These are phyloP conservation scores for Cercospora sesami DNA, from an alignment of 2,329 filamentous ascomycete species.

Conservation along the genomic window DNA sequence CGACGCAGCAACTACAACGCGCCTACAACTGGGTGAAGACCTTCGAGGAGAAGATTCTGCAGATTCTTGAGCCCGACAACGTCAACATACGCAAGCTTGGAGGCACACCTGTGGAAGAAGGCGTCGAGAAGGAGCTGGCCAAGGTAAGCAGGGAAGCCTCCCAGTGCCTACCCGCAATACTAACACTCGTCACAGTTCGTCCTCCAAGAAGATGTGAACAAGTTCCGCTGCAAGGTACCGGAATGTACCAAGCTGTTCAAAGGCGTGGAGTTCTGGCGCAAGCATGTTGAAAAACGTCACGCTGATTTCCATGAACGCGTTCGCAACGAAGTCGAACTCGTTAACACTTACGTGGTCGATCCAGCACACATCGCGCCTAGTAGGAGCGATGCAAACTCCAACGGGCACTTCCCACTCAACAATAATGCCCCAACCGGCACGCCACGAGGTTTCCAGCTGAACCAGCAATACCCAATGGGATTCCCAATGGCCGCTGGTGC, in stretches of 20 bases:
- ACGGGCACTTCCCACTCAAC: constrained; percentile 86
- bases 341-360: constrained; percentile 93
- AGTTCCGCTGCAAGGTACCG: constrained; percentile 93
- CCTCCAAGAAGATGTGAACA: constrained; percentile 96
- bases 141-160: constrained; percentile 50
- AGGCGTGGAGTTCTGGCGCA: constrained; percentile 94
- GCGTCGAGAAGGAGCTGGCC: constrained; percentile 76
- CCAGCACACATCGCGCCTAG: constrained; percentile 93
- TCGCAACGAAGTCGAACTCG: constrained; percentile 81
- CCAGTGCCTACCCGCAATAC: not conserved
- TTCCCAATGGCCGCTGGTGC: constrained; percentile 40
- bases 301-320: constrained; percentile 79
- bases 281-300: constrained; percentile 96
- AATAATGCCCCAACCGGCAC: constrained; percentile 75
- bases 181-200: constrained; percentile 56
- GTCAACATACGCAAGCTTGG: constrained; percentile 88
- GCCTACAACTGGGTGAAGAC: constrained; percentile 99
- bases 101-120: constrained; percentile 82
- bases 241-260: constrained; percentile 98
- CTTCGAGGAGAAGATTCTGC: constrained; percentile 93
- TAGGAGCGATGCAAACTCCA: constrained; percentile 88
- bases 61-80: constrained; percentile 86
- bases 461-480: constrained; percentile 54
- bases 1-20: constrained; percentile 86
- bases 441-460: constrained; percentile 87